Conservation (phyloP, 225 moss, liverwort and hornwort species). For the Sphagnum contortum region DNA sequence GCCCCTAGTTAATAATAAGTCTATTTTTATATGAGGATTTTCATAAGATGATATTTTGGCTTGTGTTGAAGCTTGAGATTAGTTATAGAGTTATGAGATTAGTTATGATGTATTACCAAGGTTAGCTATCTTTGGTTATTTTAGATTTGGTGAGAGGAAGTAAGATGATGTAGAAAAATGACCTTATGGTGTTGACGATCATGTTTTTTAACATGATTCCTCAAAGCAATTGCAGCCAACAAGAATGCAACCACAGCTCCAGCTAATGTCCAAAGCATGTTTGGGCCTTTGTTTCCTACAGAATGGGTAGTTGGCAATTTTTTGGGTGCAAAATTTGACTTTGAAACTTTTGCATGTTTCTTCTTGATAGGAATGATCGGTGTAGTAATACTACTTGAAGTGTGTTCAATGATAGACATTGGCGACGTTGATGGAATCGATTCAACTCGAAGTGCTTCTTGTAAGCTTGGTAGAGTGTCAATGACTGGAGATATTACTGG, state of each 20-base stretch:
- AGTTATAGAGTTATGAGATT: no score
- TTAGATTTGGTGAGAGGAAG: no score
- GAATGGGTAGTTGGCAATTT: constrained; percentile 2
- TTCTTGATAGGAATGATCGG: no score
- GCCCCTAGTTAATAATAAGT: no score
- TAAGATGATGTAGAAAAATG: no score
- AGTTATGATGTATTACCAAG: no score
- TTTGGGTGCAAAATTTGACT: neutral
- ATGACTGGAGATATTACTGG: neutral
- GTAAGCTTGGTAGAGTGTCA: neutral
- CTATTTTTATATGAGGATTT: no score
- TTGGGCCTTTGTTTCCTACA: neutral
- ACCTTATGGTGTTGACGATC: neutral
- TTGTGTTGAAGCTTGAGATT: no score
- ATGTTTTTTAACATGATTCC: constrained; percentile 1
- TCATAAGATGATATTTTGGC: no score
- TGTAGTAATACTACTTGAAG: no score
- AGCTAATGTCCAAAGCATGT: constrained; percentile 1
- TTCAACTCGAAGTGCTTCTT: neutral
- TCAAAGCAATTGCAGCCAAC: constrained; percentile 6
- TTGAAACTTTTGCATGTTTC: neutral
- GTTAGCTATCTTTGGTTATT: no score
- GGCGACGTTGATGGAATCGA: neutral
- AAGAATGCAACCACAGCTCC: constrained; percentile 3
- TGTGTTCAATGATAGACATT: neutral